Evolutionary conservation across 306 rosid species (phyloP).

Genomic region (Prunus kanzakura): DNA sequence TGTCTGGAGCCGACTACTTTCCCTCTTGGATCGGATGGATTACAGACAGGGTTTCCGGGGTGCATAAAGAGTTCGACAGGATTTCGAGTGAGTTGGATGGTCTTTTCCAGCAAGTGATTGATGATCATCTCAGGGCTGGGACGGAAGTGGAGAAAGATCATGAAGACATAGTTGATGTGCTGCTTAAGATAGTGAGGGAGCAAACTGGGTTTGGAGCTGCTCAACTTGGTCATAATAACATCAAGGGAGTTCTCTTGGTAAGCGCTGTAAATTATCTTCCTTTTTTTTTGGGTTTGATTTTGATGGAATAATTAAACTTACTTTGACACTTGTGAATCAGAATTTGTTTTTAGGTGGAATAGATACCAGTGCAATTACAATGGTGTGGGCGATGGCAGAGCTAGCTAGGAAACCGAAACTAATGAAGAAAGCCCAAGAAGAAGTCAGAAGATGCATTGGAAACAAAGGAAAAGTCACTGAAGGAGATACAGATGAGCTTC

Average conservation of each 20-base stretch:
- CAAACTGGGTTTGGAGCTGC: neutral
- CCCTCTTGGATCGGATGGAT: conserved; percentile 34
- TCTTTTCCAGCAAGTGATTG: conserved; percentile 36
- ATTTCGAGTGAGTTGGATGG: conserved; percentile 40
- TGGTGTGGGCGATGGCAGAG: conserved; percentile 47
- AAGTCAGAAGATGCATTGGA: neutral
- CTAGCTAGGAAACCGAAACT: conserved; percentile 27
- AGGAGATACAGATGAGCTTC: conserved; percentile 22
- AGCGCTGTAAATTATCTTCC: neutral
- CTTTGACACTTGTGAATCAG: neutral
- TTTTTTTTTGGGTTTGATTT: neutral
- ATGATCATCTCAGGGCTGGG: conserved; percentile 19
- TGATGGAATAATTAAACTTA: neutral
- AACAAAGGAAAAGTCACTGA: conserved; percentile 22
- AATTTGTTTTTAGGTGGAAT: conserved; percentile 44
- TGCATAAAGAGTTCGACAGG: conserved; percentile 24
- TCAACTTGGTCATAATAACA: conserved; percentile 12
- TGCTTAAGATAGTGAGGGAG: conserved; percentile 17
- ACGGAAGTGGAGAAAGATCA: neutral
- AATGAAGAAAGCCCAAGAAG: conserved; percentile 41
- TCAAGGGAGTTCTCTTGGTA: conserved; percentile 45
- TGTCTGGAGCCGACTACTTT: conserved; percentile 28
- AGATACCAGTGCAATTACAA: conserved; percentile 28
- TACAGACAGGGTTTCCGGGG: conserved; percentile 30
- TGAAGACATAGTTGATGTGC: conserved; percentile 28